Percentiles rank a stretch among this genome's conserved stretches.
phyloP scores from a whole-genome alignment of 2,329 filamentous ascomycete species.

The Penicillium sp. region DNA sequence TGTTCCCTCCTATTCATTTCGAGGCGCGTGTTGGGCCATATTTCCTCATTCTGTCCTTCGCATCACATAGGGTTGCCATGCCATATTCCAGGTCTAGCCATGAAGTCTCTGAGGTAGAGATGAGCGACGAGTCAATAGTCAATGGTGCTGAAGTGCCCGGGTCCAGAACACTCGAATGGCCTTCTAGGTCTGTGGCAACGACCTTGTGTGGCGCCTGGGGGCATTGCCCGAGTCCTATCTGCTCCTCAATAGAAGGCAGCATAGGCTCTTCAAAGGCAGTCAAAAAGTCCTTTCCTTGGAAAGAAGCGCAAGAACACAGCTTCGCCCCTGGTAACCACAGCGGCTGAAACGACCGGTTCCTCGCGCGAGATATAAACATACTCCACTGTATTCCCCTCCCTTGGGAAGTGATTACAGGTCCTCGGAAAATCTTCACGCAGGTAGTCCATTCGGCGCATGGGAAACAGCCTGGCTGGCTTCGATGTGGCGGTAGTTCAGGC shows the following conservation, averaged over 20 bases:
- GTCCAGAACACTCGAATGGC: background rate
- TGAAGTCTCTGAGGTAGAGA: background rate
- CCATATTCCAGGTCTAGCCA: slow-evolving; percentile 6
- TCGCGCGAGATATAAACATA: background rate
- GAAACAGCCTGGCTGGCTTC: slow-evolving; percentile 39
- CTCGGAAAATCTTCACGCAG: slow-evolving; percentile 25
- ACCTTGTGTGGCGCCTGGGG: background rate
- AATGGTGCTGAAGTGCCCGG: slow-evolving; percentile 2
- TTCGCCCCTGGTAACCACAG: background rate
- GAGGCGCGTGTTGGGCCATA: background rate
- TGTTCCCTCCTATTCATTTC: background rate
- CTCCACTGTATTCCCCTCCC: background rate
- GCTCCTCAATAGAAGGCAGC: background rate
- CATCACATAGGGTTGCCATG: background rate
- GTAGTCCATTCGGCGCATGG: slow-evolving; percentile 31
- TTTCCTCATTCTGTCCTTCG: background rate
- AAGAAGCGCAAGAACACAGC: slow-evolving; percentile 2
- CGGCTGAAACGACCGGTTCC: background rate
- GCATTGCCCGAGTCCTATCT: background rate
- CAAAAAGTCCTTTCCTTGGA: slow-evolving; percentile 5
- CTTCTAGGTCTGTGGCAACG: background rate
- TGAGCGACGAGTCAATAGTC: background rate
- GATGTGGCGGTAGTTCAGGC: slow-evolving; percentile 41
- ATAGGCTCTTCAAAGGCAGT: background rate
- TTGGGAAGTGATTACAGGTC: slow-evolving; percentile 3